phyloP scores from a whole-genome alignment of 495 filamentous ascomycete genomes.

The Annulohypoxylon maeteangense region DNA sequence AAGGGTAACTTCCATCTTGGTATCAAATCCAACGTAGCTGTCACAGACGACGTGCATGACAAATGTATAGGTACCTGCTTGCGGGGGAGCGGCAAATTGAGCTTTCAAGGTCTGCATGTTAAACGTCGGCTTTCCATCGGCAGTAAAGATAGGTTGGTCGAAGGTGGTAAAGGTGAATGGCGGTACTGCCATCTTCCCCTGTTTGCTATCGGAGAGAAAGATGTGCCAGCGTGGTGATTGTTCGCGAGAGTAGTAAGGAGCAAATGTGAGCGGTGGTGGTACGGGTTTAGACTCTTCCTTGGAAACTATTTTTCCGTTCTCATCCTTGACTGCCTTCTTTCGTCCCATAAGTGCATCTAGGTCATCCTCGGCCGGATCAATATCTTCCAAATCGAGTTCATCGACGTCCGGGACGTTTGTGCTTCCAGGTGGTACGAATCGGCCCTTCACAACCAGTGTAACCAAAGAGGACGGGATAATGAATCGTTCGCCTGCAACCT shows the following conservation, averaged over 20 bases:
- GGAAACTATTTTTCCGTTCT: constrained; percentile 61
- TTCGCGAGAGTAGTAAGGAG: constrained; percentile 89
- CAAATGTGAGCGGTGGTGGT: constrained; percentile 83
- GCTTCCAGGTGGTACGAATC: constrained; percentile 88
- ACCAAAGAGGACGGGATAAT: constrained; percentile 94
- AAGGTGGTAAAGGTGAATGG: constrained; percentile 92
- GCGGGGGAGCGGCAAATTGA: constrained; percentile 95
- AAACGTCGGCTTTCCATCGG: constrained; percentile 81
- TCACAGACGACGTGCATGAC: constrained; percentile 92
- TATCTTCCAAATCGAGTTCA: constrained; percentile 82
- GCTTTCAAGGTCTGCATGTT: constrained; percentile 95
- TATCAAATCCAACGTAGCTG: constrained; percentile 92
- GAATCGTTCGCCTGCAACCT: constrained; percentile 92
- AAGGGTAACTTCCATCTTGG: constrained; percentile 85
- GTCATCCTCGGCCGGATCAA: constrained; percentile 94
- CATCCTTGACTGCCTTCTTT: constrained; percentile 70
- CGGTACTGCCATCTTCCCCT: constrained; percentile 93
- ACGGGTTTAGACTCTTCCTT: constrained; percentile 67
- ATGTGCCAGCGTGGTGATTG: constrained; percentile 91
- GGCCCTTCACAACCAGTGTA: constrained; percentile 93
- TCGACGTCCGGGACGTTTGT: constrained; percentile 76
- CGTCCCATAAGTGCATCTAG: constrained; percentile 86
- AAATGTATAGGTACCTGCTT: constrained; percentile 91
- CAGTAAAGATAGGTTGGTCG: constrained; percentile 83
- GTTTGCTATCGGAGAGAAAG: constrained; percentile 92